phyloP scores from a whole-genome alignment of 441 rosid species.

The Pelargonium myrrhifolium region DNA sequence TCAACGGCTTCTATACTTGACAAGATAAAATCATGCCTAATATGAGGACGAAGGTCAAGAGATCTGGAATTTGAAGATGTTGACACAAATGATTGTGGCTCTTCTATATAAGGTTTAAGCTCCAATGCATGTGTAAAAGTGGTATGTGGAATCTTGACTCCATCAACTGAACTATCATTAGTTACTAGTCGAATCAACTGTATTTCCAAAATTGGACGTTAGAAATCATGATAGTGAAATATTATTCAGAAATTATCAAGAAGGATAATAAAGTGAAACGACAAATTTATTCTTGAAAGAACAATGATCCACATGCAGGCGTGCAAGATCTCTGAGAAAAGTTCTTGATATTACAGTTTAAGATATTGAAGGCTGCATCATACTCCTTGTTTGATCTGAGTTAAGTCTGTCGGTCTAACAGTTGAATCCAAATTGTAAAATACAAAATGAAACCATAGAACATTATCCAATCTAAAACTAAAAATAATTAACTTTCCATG shows the following conservation, averaged over 20 bases:
- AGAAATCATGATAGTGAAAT: conserved; percentile 19
- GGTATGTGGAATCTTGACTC: conserved; percentile 43
- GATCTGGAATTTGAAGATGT: conserved; percentile 39
- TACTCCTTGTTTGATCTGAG: no score
- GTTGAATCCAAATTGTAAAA: no score
- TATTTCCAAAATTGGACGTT: conserved; percentile 20
- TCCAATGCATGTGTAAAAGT: conserved; percentile 71
- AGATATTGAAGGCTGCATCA: no score
- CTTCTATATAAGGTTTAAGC: conserved; percentile 91
- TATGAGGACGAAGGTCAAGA: conserved; percentile 87
- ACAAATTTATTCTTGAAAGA: no score
- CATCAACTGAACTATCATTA: conserved; percentile 44
- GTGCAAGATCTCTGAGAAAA: no score
- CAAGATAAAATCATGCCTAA: conserved; percentile 83
- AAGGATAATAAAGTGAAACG: not conserved
- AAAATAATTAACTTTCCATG: no score
- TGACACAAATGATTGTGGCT: conserved; percentile 54
- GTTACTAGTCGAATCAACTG: conserved; percentile 79
- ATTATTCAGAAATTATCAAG: not conserved
- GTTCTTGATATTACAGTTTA: no score
- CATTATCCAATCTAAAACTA: no score
- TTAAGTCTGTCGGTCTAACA: no score
- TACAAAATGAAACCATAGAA: no score
- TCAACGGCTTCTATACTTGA: conserved; percentile 72
- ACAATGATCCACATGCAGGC: no score